A percentile compares a stretch with the other conserved stretches of the same genome.
phyloP scores from a whole-genome alignment of 2,329 filamentous ascomycete species.

The Camptophora hylomeconis region DNA sequence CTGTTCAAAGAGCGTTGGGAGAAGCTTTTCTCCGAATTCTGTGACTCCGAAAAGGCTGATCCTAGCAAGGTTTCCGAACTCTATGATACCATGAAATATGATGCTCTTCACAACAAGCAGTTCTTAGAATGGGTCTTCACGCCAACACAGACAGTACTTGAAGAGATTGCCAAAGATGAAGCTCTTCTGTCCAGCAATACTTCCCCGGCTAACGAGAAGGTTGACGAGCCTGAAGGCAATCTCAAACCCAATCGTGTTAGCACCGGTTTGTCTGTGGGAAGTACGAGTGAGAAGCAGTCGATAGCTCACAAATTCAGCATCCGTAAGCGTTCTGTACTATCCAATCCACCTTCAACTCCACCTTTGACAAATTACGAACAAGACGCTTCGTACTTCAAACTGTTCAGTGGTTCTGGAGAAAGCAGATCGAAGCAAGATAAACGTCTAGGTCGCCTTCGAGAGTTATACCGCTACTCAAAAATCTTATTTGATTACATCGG shows the following conservation, averaged over 20 bases:
- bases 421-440: constrained; percentile 71
- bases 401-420: constrained; percentile 65
- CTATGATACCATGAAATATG: constrained; percentile 99
- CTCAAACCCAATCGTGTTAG: constrained; percentile 1
- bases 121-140: constrained; percentile 98
- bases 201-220: constrained; percentile 10
- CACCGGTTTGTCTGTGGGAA: constrained; percentile 1
- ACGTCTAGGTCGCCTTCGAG: constrained; percentile 74
- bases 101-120: constrained; percentile 88
- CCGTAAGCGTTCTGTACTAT: constrained; percentile 37
- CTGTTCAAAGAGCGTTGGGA: constrained; percentile 96
- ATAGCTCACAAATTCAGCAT: constrained; percentile 33
- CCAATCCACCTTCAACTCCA: constrained; percentile 27
- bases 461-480: constrained; percentile 87
- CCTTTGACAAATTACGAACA: constrained; percentile 48
- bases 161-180: constrained; percentile 17
- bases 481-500: constrained; percentile 97
- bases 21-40: constrained; percentile 93
- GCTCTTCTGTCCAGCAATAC: constrained; percentile 7
- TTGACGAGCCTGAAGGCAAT: constrained; percentile 5
- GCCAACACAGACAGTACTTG: constrained; percentile 48
- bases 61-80: constrained; percentile 97
- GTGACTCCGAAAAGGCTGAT: constrained; percentile 93
- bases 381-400: constrained; percentile 65
- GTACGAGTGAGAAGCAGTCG: constrained; percentile 20